Conservation (phyloP, 108 stramenopile species). For the Skeletonema grethae region DNA sequence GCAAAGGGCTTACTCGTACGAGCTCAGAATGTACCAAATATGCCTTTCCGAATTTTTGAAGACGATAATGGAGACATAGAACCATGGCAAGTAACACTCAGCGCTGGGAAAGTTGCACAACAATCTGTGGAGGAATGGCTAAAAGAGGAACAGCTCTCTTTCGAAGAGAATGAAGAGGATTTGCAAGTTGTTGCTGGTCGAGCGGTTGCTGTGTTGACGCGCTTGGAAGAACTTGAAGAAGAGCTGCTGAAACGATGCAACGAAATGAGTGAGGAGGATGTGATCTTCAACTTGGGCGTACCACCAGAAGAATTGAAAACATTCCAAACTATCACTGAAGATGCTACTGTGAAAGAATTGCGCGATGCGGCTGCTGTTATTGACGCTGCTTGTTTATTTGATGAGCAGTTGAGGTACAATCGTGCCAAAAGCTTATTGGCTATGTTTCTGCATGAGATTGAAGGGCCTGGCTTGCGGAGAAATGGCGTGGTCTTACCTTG, state of each 20-base stretch:
- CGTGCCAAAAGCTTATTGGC: slow-evolving; percentile 36
- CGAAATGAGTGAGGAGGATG: neutral
- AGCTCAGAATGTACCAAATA: slow-evolving; percentile 31
- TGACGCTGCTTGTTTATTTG: slow-evolving; percentile 43
- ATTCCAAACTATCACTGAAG: slow-evolving; percentile 15
- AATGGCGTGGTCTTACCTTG: slow-evolving; percentile 43
- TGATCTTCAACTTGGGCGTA: slow-evolving; percentile 20
- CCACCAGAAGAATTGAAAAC: slow-evolving; percentile 31
- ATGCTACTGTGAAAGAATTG: neutral
- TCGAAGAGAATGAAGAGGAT: slow-evolving; percentile 14
- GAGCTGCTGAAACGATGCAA: slow-evolving; percentile 29
- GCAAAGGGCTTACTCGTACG: slow-evolving; percentile 32
- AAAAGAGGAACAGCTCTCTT: neutral
- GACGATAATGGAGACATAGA: slow-evolving; percentile 39
- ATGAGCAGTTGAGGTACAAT: slow-evolving; percentile 32
- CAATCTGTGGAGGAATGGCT: slow-evolving; percentile 21
- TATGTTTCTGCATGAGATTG: slow-evolving; percentile 42
- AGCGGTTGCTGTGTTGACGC: slow-evolving; percentile 19
- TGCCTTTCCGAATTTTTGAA: slow-evolving; percentile 26
- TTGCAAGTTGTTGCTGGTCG: slow-evolving; percentile 38
- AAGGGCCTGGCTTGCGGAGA: slow-evolving; percentile 42
- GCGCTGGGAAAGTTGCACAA: slow-evolving; percentile 38
- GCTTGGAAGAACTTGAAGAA: slow-evolving; percentile 43
- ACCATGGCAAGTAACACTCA: slow-evolving; percentile 40
- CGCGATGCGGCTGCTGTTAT: slow-evolving; percentile 21